Base-by-base conservation (phyloP, 164 flowering plant species). In the Echeveria elegans region DNA sequence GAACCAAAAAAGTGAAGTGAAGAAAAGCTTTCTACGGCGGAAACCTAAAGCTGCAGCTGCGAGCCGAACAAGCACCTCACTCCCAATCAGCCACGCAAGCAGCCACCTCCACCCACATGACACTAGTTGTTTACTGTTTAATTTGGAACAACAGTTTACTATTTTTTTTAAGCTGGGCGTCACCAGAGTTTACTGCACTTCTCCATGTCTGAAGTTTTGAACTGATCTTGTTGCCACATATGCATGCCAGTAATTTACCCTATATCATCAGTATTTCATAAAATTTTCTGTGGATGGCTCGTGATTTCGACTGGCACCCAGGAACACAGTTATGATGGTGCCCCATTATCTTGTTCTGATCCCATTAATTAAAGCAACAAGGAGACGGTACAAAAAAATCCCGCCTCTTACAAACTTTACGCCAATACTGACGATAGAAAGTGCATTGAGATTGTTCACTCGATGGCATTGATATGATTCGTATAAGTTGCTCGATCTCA, bases 161-260 rank as follows among this genome's bases (percentile, higher is more conserved):
- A 12, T 92, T 95, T 79, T 56, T 82, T 70, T 71, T 89, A 53
- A 77, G 97, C 97, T 91, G 79, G n/a, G n/a, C n/a, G n/a, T n/a
- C 62, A 47, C n/a, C n/a, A n/a, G n/a, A n/a, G n/a, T n/a, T n/a
- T n/a, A n/a, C n/a, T n/a, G n/a, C n/a, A n/a, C n/a, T n/a, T n/a
- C 26, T 14, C 31, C 18, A 24, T 24, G 19, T 18, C 53, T n/a
- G 6, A 40, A 40, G 45, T 64, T 21, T 65, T 59, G 23, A 60
- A 23, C 16, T 71, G 62, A 38, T 68, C 40, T 69, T 74, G 23
- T 26, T 74, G 43, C 40, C 63, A 63, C 43, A 12, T 62, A 47
- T 79, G 77, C 89, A 93, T 97, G 72, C 99, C 99, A 19, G 78
- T 87, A 58, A 84, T 95, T 75, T 85, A 89, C 75, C 96, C 96